Evolutionary conservation across 495 filamentous ascomycete species (phyloP).

Genomic region (Astrocystis sublimbata): DNA sequence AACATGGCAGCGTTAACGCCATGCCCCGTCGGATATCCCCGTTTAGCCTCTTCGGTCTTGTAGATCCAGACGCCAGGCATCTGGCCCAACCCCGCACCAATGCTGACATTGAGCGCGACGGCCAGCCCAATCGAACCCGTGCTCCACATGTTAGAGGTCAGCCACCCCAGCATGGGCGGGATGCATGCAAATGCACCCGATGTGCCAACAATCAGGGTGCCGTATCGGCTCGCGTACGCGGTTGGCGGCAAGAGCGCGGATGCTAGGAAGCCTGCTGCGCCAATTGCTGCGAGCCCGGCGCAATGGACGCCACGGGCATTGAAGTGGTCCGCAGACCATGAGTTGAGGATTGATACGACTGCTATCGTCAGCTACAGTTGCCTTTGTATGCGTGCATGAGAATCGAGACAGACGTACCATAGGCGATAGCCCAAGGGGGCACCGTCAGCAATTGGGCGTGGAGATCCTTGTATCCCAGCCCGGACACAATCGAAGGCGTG

Average conservation of each 20-base stretch:
- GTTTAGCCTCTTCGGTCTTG: constrained; percentile 58
- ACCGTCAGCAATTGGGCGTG: constrained; percentile 75
- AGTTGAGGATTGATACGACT: constrained; percentile 54
- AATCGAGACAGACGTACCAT: too few species aligned
- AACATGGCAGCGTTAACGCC: constrained; percentile 52
- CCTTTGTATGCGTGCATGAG: neutral
- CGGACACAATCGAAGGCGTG: constrained; percentile 66
- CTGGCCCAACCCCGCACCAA: constrained; percentile 65
- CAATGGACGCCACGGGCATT: constrained; percentile 64
- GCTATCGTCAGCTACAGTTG: constrained; percentile 21
- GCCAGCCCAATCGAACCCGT: constrained; percentile 65
- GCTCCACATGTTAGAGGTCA: constrained; percentile 65
- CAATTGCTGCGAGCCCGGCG: constrained; percentile 58
- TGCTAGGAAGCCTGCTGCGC: constrained; percentile 64
- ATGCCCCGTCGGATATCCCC: constrained; percentile 68
- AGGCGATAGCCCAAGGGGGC: constrained; percentile 72
- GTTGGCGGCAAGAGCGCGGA: constrained; percentile 63
- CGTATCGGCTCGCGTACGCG: constrained; percentile 62
- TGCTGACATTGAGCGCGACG: constrained; percentile 68
- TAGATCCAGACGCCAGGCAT: constrained; percentile 77
- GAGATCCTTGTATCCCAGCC: constrained; percentile 63
- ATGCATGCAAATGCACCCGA: constrained; percentile 57
- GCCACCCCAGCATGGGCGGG: constrained; percentile 68
- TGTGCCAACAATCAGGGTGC: constrained; percentile 65
- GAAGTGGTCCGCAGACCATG: constrained; percentile 67